Evolutionary conservation across 2,329 filamentous ascomycete species (phyloP).

Genomic region (Verticillium albo-atrum): DNA sequence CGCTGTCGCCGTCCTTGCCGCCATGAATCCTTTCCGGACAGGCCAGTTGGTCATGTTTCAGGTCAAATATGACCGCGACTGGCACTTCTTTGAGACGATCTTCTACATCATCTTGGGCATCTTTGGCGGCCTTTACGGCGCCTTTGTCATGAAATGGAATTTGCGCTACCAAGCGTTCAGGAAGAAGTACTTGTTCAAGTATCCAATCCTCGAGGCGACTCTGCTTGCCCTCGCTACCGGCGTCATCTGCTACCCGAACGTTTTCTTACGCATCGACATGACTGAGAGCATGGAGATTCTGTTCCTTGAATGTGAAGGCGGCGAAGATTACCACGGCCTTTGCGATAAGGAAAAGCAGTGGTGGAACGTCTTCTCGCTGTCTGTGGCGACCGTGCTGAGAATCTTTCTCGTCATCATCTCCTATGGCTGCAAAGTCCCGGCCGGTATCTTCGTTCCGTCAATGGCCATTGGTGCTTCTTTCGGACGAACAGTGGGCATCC

Average conservation of each 20-base stretch:
- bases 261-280: slow-evolving; percentile 95
- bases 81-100: slow-evolving; percentile 95
- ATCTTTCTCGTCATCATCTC: slow-evolving; percentile 87
- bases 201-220: slow-evolving; percentile 82
- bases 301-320: slow-evolving; percentile 88
- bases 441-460: slow-evolving; percentile 95
- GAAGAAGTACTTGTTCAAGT: slow-evolving; percentile 82
- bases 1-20: slow-evolving; percentile 84
- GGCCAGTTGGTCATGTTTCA: slow-evolving; percentile 99
- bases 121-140: slow-evolving; percentile 92
- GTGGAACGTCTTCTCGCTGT: slow-evolving; percentile 72
- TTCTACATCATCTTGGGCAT: slow-evolving; percentile 89
- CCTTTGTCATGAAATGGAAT: slow-evolving; percentile 98
- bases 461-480: slow-evolving; percentile 97
- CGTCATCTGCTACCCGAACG: slow-evolving; percentile 93
- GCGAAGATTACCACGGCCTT: slow-evolving; percentile 81
- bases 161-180: slow-evolving; percentile 85
- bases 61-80: slow-evolving; percentile 88
- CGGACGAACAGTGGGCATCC: slow-evolving; percentile 87
- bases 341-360: slow-evolving; percentile 76
- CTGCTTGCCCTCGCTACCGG: slow-evolving; percentile 79
- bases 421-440: slow-evolving; percentile 96
- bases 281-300: slow-evolving; percentile 99
- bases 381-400: slow-evolving; percentile 75
- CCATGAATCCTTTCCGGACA: slow-evolving; percentile 96